Evolutionary conservation across 2,329 filamentous ascomycete species (phyloP).

Genomic region (Aspergillus floridensis): DNA sequence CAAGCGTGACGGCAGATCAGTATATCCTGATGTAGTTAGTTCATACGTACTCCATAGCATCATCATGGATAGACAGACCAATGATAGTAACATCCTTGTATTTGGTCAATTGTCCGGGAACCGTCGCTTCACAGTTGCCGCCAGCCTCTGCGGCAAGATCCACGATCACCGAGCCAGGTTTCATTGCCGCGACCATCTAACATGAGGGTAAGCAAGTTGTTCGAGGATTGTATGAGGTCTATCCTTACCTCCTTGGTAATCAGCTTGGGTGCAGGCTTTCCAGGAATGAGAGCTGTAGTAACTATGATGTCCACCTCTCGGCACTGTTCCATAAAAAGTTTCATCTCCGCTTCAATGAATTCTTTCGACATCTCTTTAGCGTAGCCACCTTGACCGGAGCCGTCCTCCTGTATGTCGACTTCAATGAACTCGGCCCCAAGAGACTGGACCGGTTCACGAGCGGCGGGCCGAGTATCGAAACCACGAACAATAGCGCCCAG

Average conservation of each 20-base stretch:
- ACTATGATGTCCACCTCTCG: constrained; percentile 89
- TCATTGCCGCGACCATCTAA: constrained; percentile 78
- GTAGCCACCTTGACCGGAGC: constrained; percentile 79
- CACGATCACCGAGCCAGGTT: constrained; percentile 82
- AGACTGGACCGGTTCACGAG: constrained; percentile 84
- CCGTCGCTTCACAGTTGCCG: constrained; percentile 81
- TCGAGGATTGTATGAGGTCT: not conserved
- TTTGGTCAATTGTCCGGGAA: constrained; percentile 66
- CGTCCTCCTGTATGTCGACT: constrained; percentile 80
- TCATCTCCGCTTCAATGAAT: constrained; percentile 91
- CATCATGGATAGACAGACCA: constrained; percentile 50
- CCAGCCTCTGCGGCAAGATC: constrained; percentile 85
- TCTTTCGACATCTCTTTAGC: constrained; percentile 94
- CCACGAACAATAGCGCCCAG: constrained; percentile 87
- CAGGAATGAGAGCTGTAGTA: constrained; percentile 87
- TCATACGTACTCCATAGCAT: not conserved
- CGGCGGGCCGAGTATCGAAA: constrained; percentile 87
- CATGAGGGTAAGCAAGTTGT: constrained; percentile 8
- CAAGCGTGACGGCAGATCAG: constrained; percentile 79
- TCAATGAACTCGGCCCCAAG: constrained; percentile 88
- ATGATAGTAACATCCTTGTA: constrained; percentile 82
- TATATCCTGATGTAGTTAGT: constrained; percentile 59
- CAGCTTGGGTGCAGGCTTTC: constrained; percentile 75
- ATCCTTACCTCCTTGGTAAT: constrained; percentile 65
- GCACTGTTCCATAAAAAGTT: constrained; percentile 82